Base-by-base conservation (phyloP, 2,329 filamentous ascomycete genomes). In the Fulvia fulva region DNA sequence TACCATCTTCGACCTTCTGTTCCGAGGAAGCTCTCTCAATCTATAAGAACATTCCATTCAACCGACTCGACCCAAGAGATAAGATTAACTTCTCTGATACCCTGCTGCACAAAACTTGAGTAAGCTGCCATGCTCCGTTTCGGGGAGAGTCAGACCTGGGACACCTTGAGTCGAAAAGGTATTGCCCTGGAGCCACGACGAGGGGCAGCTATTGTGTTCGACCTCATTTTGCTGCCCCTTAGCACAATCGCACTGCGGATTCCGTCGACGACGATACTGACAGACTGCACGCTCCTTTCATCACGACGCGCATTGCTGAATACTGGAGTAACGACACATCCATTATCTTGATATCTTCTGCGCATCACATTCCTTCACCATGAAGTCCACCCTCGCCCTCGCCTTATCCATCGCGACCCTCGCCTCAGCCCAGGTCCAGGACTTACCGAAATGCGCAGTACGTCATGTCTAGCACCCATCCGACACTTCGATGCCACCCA, bases 361-460 rank as follows among this genome's bases (percentile, higher is more conserved):
- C n/a, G n/a, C n/a, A 41, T 7, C 14, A 2, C 37, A 19, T n/a
- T n/a, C 14, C 37, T 28, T 43, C 53, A 51, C 11, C 5, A 56
- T 56, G 53, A 50, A 44, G 46, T 49, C 14, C 45, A 51, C 22
- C 14, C 21, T 56, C 30, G 41, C 52, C 4, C 8, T 37, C 19
- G 22, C 26, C 12, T 22, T 56, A 8, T 32, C 45, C 16, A n/a
- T 28, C 19, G 30, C 53, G 5, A 30, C 22, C 45, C 9, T 56
- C 9, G 46, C 45, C 5, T 19, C 32, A 22, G 53, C 53, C 26
- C 53, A 56, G 30, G 21, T 56, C 19, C 23, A 56, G 30, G n/a
- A 51, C 32, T 30, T 56, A 34, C 53, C 53, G 14, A 41, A 49
- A 26, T 56, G 53, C 28, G 53, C 53, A 26, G 53, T 56, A 43